A percentile compares a stretch with the other conserved stretches of the same genome.
Conservation (phyloP, 2,329 filamentous ascomycete genomes). For the Talaromyces rugulosus region DNA sequence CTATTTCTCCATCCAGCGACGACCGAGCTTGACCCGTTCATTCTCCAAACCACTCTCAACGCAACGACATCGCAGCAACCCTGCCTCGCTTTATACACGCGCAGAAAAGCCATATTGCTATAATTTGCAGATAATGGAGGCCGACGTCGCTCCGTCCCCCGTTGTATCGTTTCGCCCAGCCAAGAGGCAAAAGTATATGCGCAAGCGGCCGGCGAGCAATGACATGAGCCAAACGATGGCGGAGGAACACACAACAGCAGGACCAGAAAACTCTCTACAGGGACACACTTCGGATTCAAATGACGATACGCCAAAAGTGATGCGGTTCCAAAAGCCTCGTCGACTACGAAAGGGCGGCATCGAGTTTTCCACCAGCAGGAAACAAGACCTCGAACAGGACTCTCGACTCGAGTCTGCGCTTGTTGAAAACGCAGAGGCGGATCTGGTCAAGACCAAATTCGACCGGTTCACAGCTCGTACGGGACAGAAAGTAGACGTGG, state of each 20-base stretch:
- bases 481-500: conserved; percentile 54
- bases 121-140: conserved; percentile 24
- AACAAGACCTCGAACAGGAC: conserved; percentile 16
- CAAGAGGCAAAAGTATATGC: conserved; percentile 50
- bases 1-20: background rate
- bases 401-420: conserved; percentile 19
- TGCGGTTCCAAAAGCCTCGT: conserved; percentile 36
- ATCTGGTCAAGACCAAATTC: conserved; percentile 37
- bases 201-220: conserved; percentile 35
- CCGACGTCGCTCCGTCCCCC: conserved; percentile 18
- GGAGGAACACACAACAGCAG: conserved; percentile 4
- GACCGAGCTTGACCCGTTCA: background rate
- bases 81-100: background rate
- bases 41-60: background rate
- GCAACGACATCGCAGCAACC: background rate
- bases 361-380: conserved; percentile 38
- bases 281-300: conserved; percentile 12
- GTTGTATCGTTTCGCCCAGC: conserved; percentile 43
- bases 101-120: background rate
- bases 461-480: conserved; percentile 57
- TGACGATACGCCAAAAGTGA: conserved; percentile 25
- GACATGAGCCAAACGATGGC: conserved; percentile 14
- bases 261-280: conserved; percentile 12
- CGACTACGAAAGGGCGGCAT: conserved; percentile 41
- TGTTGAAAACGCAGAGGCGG: conserved; percentile 27